Base-by-base conservation (phyloP, 192 early-diverging fungal genomes). In the Linnemannia exigua region DNA sequence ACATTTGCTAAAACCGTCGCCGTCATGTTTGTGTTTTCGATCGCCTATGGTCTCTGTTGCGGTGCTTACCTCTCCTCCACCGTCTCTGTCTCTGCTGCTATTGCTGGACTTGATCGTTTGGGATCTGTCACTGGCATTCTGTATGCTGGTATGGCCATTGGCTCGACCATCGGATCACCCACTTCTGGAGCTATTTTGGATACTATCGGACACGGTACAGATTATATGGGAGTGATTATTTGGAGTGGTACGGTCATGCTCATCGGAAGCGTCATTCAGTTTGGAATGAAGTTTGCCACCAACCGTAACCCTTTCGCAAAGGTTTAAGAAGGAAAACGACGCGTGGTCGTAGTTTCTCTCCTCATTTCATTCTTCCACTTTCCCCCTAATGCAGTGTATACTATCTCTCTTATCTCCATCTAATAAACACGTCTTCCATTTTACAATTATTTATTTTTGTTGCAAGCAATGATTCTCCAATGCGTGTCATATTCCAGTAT, bases 61-160 rank as follows among this genome's bases (percentile, higher is more conserved):
- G 84, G 84, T 36, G 84, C 84, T 1, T 86, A 86, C 25, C 78
- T 86, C 5, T 86, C 84, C 38, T 80, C 84, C 5, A 86, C 84
- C 0, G 84, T 86, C 74, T 86, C 84, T 1, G 84, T 80, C 16
- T 75, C 84, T 4, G 78, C 25, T 11, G 84, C 74, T 0, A 80
- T 86, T 41, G 79, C 78, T 54, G 84, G 84, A n/a, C 33, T 67
- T 37, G 70, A 69, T 5, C 67, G 84, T 12, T 50, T 86, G 36
- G 84, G 74, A 5, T 66, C 78, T 3, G 84, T 86, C 9, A 76
- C 84, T 15, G 84, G 84, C 4, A 86, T 86, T 54, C 48, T 86
- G 16, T 86, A 86, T 33, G 84, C 78, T 0, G 84, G 84, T 31
- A 86, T 86, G 84, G 84, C 84, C 28, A 63, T 86, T 38, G 84